These are phyloP conservation scores for Acer negundo DNA, from an alignment of 345 rosid species.

Conservation along the genomic window DNA sequence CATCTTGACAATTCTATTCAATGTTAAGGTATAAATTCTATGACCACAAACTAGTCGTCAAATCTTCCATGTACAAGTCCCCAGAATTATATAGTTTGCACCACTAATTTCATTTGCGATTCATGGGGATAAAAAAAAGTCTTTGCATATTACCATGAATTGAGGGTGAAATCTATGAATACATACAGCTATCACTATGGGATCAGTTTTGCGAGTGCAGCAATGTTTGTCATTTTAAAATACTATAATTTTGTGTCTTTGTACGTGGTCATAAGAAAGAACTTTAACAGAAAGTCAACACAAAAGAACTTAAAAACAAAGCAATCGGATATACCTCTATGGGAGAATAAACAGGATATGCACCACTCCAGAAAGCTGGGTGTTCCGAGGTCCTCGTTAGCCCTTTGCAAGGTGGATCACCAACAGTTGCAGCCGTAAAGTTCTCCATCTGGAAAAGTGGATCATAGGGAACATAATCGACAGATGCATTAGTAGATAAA, in stretches of 20 bases:
- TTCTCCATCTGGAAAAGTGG: constrained; percentile 45
- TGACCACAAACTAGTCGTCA: not conserved
- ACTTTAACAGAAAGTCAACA: not conserved
- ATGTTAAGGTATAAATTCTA: not conserved
- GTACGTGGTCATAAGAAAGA: not conserved
- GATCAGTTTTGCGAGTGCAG: not conserved
- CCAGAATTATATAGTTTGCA: not conserved
- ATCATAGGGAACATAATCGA: constrained; percentile 18
- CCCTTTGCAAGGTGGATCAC: constrained; percentile 50
- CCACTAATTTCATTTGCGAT: no score
- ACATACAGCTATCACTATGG: not conserved
- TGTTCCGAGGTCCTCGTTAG: constrained; percentile 54
- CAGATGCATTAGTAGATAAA: constrained; percentile 10
- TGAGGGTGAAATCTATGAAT: not conserved
- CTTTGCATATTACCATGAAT: no score
- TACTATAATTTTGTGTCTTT: not conserved
- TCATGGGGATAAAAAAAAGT: no score
- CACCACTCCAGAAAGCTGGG: constrained; percentile 45
- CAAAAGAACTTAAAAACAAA: not conserved
- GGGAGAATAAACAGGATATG: constrained; percentile 45
- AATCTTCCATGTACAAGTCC: not conserved
- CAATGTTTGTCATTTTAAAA: not conserved
- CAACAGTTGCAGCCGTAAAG: constrained; percentile 38
- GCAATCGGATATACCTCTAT: constrained; percentile 49
- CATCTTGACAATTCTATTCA: constrained; percentile 3